These are phyloP conservation scores for Alternaria metachromatica DNA, from an alignment of 2,329 filamentous ascomycete genomes.

Conservation along the genomic window DNA sequence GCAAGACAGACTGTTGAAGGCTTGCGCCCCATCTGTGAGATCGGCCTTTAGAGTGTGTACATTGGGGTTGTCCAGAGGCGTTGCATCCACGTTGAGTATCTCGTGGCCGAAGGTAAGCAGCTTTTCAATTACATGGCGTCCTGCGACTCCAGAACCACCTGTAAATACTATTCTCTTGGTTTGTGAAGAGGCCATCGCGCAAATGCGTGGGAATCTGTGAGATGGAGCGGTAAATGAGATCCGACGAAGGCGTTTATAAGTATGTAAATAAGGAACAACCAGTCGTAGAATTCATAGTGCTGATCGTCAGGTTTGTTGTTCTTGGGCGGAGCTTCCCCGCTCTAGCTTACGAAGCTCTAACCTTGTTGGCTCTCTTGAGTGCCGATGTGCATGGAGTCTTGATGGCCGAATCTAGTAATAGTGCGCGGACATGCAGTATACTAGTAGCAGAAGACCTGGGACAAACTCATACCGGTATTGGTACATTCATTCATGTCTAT, in stretches of 20 bases:
- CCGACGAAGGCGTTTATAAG: not conserved
- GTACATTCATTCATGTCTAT: slow-evolving; percentile 48
- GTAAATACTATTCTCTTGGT: slow-evolving; percentile 59
- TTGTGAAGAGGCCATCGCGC: slow-evolving; percentile 2
- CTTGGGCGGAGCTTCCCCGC: slow-evolving; percentile 28
- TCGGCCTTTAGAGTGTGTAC: slow-evolving; percentile 63
- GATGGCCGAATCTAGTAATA: not conserved
- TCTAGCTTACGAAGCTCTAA: slow-evolving; percentile 3
- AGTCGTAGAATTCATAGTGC: not conserved
- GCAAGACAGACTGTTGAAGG: slow-evolving; percentile 62
- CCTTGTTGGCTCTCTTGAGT: not conserved
- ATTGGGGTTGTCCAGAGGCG: slow-evolving; percentile 51
- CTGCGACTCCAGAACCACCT: slow-evolving; percentile 58
- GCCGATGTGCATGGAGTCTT: not conserved
- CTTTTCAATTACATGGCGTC: slow-evolving; percentile 57
- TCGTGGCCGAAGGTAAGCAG: slow-evolving; percentile 59
- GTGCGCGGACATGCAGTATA: not conserved
- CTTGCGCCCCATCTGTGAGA: slow-evolving; percentile 61
- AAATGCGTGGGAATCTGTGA: slow-evolving; percentile 9
- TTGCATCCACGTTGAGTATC: slow-evolving; percentile 62
- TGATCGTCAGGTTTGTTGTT: not conserved
- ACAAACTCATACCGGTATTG: slow-evolving; percentile 24
- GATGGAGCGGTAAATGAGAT: not conserved
- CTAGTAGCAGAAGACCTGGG: not conserved
- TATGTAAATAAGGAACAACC: not conserved